Conservation (phyloP, 257 asterid genomes). For the Cordia subcordata region DNA sequence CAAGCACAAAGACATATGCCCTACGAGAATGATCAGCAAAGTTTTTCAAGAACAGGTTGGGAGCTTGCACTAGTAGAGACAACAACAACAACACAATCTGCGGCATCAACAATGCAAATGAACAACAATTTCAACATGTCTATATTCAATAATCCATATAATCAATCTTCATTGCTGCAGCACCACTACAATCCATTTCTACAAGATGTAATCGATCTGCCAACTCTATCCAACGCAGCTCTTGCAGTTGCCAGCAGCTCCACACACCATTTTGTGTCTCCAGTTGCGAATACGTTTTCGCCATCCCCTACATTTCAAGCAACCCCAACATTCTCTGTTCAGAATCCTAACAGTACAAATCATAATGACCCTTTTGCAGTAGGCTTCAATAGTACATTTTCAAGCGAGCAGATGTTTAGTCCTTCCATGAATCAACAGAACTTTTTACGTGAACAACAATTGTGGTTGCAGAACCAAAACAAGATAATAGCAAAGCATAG, state of each 20-base stretch:
- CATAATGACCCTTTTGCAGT: conserved; percentile 53
- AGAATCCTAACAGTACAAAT: conserved; percentile 15
- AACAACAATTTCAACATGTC: not conserved
- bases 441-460: conserved; percentile 41
- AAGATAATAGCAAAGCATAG: conserved; percentile 60
- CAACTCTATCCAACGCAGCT: no score
- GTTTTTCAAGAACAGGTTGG: conserved; percentile 21
- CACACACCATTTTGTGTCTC: no score
- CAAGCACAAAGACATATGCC: no score
- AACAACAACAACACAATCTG: conserved; percentile 12
- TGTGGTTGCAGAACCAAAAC: conserved; percentile 78
- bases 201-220: conserved; percentile 26
- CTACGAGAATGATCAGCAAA: no score
- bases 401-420: conserved; percentile 16
- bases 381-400: no score
- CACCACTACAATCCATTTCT: conserved; percentile 62
- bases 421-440: conserved; percentile 34
- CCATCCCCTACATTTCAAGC: conserved; percentile 23
- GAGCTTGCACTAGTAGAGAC: conserved; percentile 34
- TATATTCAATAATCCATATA: conserved; percentile 9
- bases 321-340: conserved; percentile 48
- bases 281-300: no score
- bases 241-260: not conserved
- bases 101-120: not conserved
- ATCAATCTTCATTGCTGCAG: not conserved